phyloP scores from a whole-genome alignment of 257 asterid genomes.

The Nicotiana knightiana region DNA sequence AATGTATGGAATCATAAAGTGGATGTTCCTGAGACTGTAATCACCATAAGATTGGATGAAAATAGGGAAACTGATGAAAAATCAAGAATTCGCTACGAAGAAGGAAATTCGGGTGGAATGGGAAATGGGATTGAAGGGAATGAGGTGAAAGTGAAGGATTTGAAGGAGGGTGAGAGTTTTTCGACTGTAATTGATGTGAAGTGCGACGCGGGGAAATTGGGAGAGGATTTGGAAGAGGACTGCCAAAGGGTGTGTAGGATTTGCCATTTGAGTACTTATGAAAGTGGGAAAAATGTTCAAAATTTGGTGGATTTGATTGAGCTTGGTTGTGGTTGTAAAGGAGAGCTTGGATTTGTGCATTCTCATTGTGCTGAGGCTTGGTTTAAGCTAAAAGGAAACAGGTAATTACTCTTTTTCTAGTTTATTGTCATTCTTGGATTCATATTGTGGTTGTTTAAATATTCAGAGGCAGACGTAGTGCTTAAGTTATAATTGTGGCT shows the following conservation, averaged over 20 bases:
- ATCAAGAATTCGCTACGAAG: background rate
- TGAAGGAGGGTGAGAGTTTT: conserved; percentile 12
- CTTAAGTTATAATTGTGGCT: too few species aligned
- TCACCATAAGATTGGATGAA: conserved; percentile 1
- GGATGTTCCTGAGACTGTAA: background rate
- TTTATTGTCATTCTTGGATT: background rate
- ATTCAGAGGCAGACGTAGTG: too few species aligned
- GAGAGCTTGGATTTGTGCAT: conserved; percentile 81
- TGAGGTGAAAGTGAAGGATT: background rate
- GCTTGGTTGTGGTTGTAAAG: conserved; percentile 92
- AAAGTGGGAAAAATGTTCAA: conserved; percentile 21
- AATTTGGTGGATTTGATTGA: conserved; percentile 44
- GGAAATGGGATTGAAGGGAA: background rate
- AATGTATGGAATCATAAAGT: background rate
- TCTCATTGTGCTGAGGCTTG: conserved; percentile 67
- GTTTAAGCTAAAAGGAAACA: conserved; percentile 65
- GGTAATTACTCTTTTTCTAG: conserved; percentile 31
- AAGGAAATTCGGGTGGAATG: background rate
- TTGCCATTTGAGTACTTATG: conserved; percentile 68
- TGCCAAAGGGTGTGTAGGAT: conserved; percentile 51
- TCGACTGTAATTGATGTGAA: conserved; percentile 36
- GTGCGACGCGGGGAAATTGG: conserved; percentile 6
- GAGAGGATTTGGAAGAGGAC: conserved; percentile 21
- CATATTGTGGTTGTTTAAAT: background rate
- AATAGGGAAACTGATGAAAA: background rate